These are phyloP conservation scores for Penicillium herquei DNA, from an alignment of 495 filamentous ascomycete genomes.

Conservation along the genomic window DNA sequence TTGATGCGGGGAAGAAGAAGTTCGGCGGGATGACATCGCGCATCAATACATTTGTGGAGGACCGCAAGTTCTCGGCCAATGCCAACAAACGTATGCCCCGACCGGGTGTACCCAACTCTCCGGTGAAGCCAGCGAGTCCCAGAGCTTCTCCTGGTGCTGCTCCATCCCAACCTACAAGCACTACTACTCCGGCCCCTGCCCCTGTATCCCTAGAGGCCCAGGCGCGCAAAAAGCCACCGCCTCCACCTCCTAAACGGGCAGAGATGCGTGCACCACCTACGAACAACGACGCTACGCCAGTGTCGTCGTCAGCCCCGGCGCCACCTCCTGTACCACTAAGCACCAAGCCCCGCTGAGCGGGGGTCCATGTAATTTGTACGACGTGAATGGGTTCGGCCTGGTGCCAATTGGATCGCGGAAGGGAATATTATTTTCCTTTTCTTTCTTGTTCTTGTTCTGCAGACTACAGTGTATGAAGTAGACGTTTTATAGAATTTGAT, in stretches of 20 bases:
- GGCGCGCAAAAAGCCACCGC: constrained; percentile 64
- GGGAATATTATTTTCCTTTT: too few relatives aligned
- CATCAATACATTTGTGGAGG: constrained; percentile 35
- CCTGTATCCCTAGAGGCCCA: constrained; percentile 21
- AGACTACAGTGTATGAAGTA: too few relatives aligned
- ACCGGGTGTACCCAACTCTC: constrained; percentile 20
- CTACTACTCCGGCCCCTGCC: neutral
- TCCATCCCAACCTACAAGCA: neutral
- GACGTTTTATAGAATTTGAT: too few relatives aligned
- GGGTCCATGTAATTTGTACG: constrained; percentile 6
- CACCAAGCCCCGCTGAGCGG: constrained; percentile 45
- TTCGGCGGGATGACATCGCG: constrained; percentile 49
- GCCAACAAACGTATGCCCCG: constrained; percentile 31
- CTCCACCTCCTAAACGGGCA: constrained; percentile 63
- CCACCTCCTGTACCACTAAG: constrained; percentile 42
- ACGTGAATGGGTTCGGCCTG: neutral
- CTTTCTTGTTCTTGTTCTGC: too few relatives aligned
- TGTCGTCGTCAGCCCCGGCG: constrained; percentile 20
- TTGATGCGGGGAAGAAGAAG: constrained; percentile 62
- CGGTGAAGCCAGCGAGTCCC: neutral
- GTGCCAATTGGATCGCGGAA: constrained; percentile 4
- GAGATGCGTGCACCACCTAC: constrained; percentile 35
- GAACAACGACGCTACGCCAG: constrained; percentile 13
- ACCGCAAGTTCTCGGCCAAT: constrained; percentile 31
- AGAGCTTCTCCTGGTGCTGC: neutral